Evolutionary conservation across 1,284 basidiomycete species (phyloP).

Genomic region (Moesziomyces globuligerus): DNA sequence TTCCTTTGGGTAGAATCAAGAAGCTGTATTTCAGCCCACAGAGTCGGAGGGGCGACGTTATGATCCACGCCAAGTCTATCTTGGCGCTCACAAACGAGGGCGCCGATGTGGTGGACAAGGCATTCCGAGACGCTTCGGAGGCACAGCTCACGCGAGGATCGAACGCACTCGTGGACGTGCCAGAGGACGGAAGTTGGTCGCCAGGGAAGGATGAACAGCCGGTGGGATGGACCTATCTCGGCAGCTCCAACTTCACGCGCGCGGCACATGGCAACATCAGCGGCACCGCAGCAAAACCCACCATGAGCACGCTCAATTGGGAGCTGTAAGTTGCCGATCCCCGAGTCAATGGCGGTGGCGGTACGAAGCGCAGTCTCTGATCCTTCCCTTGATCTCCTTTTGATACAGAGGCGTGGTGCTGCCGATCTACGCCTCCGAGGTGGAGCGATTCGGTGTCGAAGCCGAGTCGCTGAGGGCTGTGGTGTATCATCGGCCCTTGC

Average conservation of each 20-base stretch:
- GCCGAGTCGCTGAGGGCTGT: conserved; percentile 39
- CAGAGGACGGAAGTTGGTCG: background rate
- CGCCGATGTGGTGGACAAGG: conserved; percentile 12
- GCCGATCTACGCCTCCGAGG: conserved; percentile 44
- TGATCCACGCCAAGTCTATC: conserved; percentile 65
- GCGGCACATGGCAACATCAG: conserved; percentile 63
- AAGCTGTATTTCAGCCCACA: conserved; percentile 47
- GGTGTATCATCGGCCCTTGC: conserved; percentile 49
- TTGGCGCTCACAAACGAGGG: conserved; percentile 37
- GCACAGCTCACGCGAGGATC: conserved; percentile 8
- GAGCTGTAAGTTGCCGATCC: conserved; percentile 42
- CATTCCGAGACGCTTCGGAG: conserved; percentile 21
- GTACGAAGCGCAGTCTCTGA: no score
- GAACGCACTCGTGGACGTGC: background rate
- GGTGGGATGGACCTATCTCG: conserved; percentile 61
- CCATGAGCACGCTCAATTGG: conserved; percentile 55
- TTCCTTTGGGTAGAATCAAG: conserved; percentile 16
- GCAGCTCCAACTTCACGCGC: conserved; percentile 63
- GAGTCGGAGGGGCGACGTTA: conserved; percentile 54
- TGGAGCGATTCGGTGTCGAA: conserved; percentile 29
- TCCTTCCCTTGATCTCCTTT: background rate
- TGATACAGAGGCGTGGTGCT: conserved; percentile 47
- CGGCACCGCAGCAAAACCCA: conserved; percentile 31
- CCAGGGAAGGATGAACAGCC: conserved; percentile 8
- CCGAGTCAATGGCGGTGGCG: no score